Conservation (phyloP, 306 rosid species). For the Prunus kanzakura region DNA sequence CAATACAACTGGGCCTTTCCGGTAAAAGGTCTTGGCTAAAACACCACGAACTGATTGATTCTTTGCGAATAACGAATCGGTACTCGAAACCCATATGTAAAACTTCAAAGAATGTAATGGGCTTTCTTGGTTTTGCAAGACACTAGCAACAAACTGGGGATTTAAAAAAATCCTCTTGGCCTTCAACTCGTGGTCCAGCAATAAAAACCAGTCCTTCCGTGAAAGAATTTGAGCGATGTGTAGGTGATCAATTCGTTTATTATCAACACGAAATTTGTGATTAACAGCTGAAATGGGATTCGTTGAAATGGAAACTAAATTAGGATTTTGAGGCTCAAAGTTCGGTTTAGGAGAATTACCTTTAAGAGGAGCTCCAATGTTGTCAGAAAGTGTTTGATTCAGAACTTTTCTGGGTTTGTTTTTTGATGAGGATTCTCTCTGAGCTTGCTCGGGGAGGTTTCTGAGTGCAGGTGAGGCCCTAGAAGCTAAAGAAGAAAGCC, state of each 20-base stretch:
- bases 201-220: constrained; percentile 55
- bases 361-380: constrained; percentile 19
- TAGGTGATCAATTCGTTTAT: constrained; percentile 34
- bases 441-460: constrained; percentile 31
- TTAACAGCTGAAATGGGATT: constrained; percentile 9
- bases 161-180: constrained; percentile 36
- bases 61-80: constrained; percentile 40
- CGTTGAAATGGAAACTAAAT: constrained; percentile 12
- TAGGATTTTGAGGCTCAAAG: constrained; percentile 13
- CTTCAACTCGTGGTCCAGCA: constrained; percentile 53
- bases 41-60: constrained; percentile 43
- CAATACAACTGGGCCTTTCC: constrained; percentile 62
- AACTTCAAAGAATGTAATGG: constrained; percentile 55
- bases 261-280: neutral
- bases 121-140: constrained; percentile 63
- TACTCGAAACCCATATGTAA: constrained; percentile 62
- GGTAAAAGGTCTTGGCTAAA: constrained; percentile 32
- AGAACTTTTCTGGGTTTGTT: constrained; percentile 5
- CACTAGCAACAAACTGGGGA: constrained; percentile 45
- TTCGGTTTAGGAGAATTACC: constrained; percentile 33
- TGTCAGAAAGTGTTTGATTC: neutral
- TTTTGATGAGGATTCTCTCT: constrained; percentile 11
- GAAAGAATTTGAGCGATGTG: constrained; percentile 57
- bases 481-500: constrained; percentile 38
- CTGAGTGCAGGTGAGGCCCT: constrained; percentile 38